Conservation (phyloP, 75 land plant genomes). For the Picea glauca region DNA sequence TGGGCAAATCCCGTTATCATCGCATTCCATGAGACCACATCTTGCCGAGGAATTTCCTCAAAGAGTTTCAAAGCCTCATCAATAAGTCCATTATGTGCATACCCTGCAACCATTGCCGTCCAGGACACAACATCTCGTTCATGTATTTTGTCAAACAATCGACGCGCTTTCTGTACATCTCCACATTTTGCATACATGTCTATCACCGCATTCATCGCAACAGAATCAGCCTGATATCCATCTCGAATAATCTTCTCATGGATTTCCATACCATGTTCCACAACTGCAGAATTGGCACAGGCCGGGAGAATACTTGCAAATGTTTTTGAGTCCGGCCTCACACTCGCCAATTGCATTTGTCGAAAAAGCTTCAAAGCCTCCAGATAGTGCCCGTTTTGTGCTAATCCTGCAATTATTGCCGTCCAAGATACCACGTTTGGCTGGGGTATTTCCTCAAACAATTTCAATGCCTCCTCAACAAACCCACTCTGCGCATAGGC, state of each 20-base stretch:
- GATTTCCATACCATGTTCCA: not conserved
- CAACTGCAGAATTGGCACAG: not conserved
- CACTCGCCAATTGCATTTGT: no score
- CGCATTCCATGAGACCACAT: not conserved
- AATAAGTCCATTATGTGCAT: not conserved
- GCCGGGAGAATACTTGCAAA: not conserved
- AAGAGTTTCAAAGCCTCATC: not conserved
- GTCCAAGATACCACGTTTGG: no score
- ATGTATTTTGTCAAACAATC: not conserved
- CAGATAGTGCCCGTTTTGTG: no score
- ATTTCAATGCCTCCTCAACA: no score
- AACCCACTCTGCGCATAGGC: no score
- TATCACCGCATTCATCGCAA: slow-evolving; percentile 2
- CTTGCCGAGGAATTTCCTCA: not conserved
- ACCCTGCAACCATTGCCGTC: not conserved
- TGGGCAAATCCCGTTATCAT: not conserved
- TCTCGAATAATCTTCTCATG: not conserved
- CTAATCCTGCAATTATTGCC: no score
- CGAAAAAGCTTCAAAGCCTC: no score
- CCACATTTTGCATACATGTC: not conserved
- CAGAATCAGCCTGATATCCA: not conserved
- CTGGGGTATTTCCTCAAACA: no score
- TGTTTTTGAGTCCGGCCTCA: no score
- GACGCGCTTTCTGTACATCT: not conserved
- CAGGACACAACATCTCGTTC: not conserved